Percentiles rank a stretch among this genome's conserved stretches.
Evolutionary conservation across 768 basidiomycete species (phyloP).

Genomic region (Fomitopsis pulvina): DNA sequence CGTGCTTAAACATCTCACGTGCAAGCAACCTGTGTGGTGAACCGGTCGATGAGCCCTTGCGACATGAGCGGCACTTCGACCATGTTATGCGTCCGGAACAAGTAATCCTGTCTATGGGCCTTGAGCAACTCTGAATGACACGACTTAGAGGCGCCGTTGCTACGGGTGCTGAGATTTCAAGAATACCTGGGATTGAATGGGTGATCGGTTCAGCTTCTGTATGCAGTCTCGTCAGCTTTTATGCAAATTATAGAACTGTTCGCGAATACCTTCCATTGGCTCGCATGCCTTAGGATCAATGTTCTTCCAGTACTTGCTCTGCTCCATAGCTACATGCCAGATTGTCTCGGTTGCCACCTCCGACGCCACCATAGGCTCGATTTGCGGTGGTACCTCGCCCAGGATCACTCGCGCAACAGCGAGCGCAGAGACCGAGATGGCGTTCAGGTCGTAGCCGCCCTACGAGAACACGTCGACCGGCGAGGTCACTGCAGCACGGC

Average conservation of each 20-base stretch:
- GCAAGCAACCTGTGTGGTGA: conserved; percentile 81
- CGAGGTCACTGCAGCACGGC: neutral
- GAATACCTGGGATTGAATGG: conserved; percentile 62
- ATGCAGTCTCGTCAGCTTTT: neutral
- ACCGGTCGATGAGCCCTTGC: conserved; percentile 58
- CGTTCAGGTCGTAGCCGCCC: conserved; percentile 94
- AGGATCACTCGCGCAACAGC: conserved; percentile 87
- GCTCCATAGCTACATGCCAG: conserved; percentile 80
- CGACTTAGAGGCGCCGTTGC: neutral
- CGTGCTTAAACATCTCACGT: conserved; percentile 63
- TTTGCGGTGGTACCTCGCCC: conserved; percentile 76
- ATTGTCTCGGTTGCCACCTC: conserved; percentile 86
- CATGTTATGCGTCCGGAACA: conserved; percentile 73
- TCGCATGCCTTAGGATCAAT: conserved; percentile 79
- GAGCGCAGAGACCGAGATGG: conserved; percentile 80
- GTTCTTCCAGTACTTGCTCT: conserved; percentile 88
- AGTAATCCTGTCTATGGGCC: conserved; percentile 76
- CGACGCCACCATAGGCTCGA: conserved; percentile 67
- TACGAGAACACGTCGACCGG: conserved; percentile 24
- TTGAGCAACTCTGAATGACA: conserved; percentile 68
- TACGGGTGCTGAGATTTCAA: neutral
- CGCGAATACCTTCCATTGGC: conserved; percentile 74
- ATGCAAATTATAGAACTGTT: too few relatives aligned
- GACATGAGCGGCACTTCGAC: conserved; percentile 75
- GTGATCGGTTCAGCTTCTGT: conserved; percentile 56